Percentiles rank a stretch among this genome's conserved stretches.
phyloP scores from a whole-genome alignment of 2,329 filamentous ascomycete genomes.

The Alternaria incomplexa region DNA sequence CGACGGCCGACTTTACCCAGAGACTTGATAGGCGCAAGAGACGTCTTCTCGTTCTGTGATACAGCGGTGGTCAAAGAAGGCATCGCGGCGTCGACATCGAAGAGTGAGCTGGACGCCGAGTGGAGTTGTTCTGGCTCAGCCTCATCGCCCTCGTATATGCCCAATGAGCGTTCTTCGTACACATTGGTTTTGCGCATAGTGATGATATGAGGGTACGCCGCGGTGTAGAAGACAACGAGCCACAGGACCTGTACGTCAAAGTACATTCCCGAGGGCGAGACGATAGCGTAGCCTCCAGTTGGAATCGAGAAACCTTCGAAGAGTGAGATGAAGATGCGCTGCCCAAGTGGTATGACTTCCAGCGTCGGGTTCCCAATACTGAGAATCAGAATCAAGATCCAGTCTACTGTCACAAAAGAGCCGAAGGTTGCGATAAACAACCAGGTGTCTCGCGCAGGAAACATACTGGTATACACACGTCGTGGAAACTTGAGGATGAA shows the following conservation, averaged over 20 bases:
- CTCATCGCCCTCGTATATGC: slow-evolving; percentile 28
- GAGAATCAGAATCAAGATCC: slow-evolving; percentile 27
- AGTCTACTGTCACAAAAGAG: slow-evolving; percentile 25
- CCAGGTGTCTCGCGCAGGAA: slow-evolving; percentile 27
- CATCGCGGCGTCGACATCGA: slow-evolving; percentile 22
- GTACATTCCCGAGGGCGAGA: slow-evolving; percentile 26
- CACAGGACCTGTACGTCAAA: slow-evolving; percentile 29
- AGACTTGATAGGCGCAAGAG: slow-evolving; percentile 7
- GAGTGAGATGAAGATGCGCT: slow-evolving; percentile 27
- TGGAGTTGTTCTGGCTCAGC: slow-evolving; percentile 28
- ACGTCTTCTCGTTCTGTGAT: slow-evolving; percentile 9
- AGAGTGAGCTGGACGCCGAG: slow-evolving; percentile 26
- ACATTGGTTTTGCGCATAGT: slow-evolving; percentile 32
- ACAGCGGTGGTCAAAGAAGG: slow-evolving; percentile 13
- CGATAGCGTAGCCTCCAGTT: slow-evolving; percentile 30
- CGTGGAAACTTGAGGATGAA: slow-evolving; percentile 28
- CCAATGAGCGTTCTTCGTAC: slow-evolving; percentile 26
- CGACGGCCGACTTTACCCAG: slow-evolving; percentile 18
- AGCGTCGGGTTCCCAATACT: slow-evolving; percentile 29
- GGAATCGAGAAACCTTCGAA: slow-evolving; percentile 33
- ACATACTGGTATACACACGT: slow-evolving; percentile 29
- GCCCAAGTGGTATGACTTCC: slow-evolving; percentile 26
- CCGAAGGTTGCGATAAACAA: slow-evolving; percentile 25
- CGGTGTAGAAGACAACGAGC: slow-evolving; percentile 29
- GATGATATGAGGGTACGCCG: slow-evolving; percentile 30